A percentile compares a stretch with the other conserved stretches of the same genome.
phyloP scores from a whole-genome alignment of 805 yeast species.

The Pichia exigua region DNA sequence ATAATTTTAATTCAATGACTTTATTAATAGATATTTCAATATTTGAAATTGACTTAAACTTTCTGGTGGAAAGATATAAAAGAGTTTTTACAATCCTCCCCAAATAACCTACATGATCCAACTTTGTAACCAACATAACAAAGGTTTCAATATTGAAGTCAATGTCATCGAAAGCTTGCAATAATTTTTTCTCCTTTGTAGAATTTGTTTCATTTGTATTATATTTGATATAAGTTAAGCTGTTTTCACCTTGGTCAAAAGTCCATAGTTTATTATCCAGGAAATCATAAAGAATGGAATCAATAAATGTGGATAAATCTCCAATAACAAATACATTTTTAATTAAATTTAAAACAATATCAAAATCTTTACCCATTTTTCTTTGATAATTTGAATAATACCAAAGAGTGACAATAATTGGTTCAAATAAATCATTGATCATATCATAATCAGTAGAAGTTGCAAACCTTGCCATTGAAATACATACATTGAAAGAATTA shows the following conservation, averaged over 20 bases:
- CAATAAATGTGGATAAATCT: constrained; percentile 12
- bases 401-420: constrained; percentile 34
- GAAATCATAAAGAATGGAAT: constrained; percentile 13
- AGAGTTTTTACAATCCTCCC: constrained; percentile 41
- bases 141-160: constrained; percentile 35
- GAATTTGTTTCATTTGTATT: constrained; percentile 7
- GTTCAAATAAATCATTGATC: constrained; percentile 25
- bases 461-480: constrained; percentile 44
- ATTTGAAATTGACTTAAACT: constrained; percentile 18
- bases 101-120: constrained; percentile 43
- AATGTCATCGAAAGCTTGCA: constrained; percentile 33
- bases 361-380: constrained; percentile 25
- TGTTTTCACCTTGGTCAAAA: constrained; percentile 36
- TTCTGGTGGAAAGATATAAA: constrained; percentile 55
- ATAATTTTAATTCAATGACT: constrained; percentile 51
- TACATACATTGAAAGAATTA: constrained; percentile 55
- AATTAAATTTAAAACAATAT: constrained; percentile 31
- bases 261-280: constrained; percentile 32
- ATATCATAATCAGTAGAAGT: constrained; percentile 30
- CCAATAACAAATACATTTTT: constrained; percentile 24
- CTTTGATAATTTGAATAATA: constrained; percentile 34
- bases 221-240: constrained; percentile 20
- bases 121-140: constrained; percentile 9
- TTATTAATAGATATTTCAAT: constrained; percentile 44
- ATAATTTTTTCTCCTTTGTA: constrained; percentile 3